Evolutionary conservation across 1,284 basidiomycete genomes (phyloP).

Genomic region (Boletellus sp.): DNA sequence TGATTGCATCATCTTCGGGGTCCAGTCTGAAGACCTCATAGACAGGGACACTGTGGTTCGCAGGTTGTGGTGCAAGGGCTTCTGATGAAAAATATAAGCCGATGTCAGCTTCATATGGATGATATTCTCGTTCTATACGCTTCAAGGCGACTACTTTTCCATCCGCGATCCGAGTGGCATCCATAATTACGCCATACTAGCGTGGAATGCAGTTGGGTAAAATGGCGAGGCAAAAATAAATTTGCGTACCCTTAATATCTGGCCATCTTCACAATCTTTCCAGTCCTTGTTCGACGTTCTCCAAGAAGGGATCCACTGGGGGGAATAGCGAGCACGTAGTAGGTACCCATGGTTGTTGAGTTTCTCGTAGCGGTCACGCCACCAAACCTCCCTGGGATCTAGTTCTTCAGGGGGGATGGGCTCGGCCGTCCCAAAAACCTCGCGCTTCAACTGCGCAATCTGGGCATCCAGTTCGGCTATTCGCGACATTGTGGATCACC

Average conservation of each 20-base stretch:
- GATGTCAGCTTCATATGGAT: constrained; percentile 31
- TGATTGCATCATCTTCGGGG: neutral
- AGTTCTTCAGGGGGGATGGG: neutral
- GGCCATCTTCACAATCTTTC: constrained; percentile 8
- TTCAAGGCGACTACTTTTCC: constrained; percentile 32
- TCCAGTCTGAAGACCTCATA: constrained; percentile 9
- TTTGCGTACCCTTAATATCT: constrained; percentile 5
- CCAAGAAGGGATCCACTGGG: constrained; percentile 38
- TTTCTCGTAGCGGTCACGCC: neutral
- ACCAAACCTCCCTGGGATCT: neutral
- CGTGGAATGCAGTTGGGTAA: neutral
- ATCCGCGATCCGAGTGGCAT: constrained; percentile 26
- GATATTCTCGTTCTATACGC: constrained; percentile 2
- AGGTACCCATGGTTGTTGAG: neutral
- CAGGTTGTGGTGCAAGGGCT: constrained; percentile 1
- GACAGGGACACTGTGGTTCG: constrained; percentile 17
- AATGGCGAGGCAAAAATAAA: constrained; percentile 5
- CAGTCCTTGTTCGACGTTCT: constrained; percentile 5
- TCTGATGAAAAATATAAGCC: constrained; percentile 19
- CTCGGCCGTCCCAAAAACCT: neutral
- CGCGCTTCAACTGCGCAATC: neutral
- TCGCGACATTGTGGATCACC: neutral
- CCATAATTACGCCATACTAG: neutral
- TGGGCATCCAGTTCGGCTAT: neutral
- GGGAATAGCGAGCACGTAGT: constrained; percentile 33